These are phyloP conservation scores for Candolleomyces eurysporus DNA, from an alignment of 768 basidiomycete species.

Conservation along the genomic window DNA sequence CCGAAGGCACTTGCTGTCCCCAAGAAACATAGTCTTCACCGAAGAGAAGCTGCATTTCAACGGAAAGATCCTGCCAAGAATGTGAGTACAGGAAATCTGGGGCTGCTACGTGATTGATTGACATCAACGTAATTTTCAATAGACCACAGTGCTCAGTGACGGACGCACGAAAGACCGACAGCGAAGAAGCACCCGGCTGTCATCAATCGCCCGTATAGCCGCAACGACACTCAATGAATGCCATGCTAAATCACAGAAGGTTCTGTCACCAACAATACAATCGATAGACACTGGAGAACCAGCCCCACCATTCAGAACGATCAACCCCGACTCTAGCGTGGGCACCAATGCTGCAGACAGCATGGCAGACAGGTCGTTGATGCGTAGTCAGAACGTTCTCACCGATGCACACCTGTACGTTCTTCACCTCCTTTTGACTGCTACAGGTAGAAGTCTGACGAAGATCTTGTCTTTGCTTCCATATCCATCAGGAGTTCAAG, in stretches of 20 bases:
- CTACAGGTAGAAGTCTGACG: slow-evolving; percentile 18
- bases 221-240: slow-evolving; percentile 8
- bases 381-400: slow-evolving; percentile 46
- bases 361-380: slow-evolving; percentile 47
- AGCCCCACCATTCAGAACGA: slow-evolving; percentile 12
- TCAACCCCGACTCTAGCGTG: slow-evolving; percentile 24
- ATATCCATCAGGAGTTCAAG: neutral
- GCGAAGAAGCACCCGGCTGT: slow-evolving; percentile 3
- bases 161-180: slow-evolving; percentile 10
- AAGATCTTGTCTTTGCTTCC: slow-evolving; percentile 22
- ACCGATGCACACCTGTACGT: slow-evolving; percentile 14
- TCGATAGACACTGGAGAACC: slow-evolving; percentile 9
- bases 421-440: slow-evolving; percentile 24
- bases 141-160: slow-evolving; percentile 1
- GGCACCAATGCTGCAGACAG: slow-evolving; percentile 26
- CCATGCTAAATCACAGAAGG: slow-evolving; percentile 11
- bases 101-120: slow-evolving; percentile 14
- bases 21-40: slow-evolving; percentile 4
- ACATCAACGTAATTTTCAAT: slow-evolving; percentile 14
- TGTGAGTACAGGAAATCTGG: neutral
- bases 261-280: slow-evolving; percentile 11
- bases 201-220: neutral
- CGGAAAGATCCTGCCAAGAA: slow-evolving; percentile 7
- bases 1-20: slow-evolving; percentile 13
- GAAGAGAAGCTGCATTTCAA: slow-evolving; percentile 1